Base-by-base conservation (phyloP, 1,284 basidiomycete species). In the Ustilago trichophora region DNA sequence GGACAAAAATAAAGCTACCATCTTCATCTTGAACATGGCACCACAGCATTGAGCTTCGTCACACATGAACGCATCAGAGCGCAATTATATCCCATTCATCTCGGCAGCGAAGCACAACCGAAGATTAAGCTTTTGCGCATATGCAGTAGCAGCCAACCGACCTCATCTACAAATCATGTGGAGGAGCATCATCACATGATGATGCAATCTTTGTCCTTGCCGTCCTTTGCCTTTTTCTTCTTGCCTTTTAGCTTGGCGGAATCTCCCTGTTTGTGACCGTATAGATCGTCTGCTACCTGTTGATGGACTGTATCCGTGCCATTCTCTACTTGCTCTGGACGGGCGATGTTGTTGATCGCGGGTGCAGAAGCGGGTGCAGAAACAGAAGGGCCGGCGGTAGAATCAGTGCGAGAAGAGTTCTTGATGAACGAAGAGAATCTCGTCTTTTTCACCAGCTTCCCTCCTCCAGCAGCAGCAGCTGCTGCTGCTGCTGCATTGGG, bases 221-320 rank as follows among this genome's bases (percentile, higher is more conserved):
- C 59, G 0, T 24, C 37, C 37, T 49, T 57, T 24, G 48, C 48
- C 22, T 42, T 37, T 16, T 56, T 57, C 31, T 34, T 10, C 43
- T 43, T 44, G 36, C 16, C 37, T 11, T 29, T 29, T 29, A 7
- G 19, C 27, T 34, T n/a, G 27, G 56, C 53, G n/a, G n/a, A n/a
- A n/a, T n/a, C n/a, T n/a, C n/a, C n/a, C n/a, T n/a, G n/a, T 16
- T 40, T 47, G 38, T 60, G 53, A 3, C 64, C 64, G 45, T 67
- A 56, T 2, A 67, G 53, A 26, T 67, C 64, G 46, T 67, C 64
- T 6, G 34, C 29, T 16, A 67, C 64, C n/a, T n/a, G n/a, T n/a
- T n/a, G n/a, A n/a, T n/a, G n/a, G n/a, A n/a, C n/a, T n/a, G n/a
- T n/a, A n/a, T n/a, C n/a, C n/a, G n/a, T n/a, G n/a, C n/a, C n/a